These are phyloP conservation scores for Ogataea degrootiae DNA, from an alignment of 805 yeast species.

Conservation along the genomic window DNA sequence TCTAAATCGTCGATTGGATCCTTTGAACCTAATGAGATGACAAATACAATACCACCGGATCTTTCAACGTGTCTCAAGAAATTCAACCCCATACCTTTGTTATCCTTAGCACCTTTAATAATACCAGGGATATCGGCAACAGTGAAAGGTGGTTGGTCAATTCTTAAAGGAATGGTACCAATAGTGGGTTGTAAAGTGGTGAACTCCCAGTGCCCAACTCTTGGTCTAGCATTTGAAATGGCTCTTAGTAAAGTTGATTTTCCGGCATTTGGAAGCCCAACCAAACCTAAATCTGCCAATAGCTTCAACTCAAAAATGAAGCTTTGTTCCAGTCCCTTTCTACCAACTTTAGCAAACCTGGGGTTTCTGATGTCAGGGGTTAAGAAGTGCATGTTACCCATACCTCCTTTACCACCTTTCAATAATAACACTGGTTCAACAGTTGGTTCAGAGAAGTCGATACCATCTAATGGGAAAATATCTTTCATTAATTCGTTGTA, in stretches of 20 bases:
- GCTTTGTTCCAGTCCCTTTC: slow-evolving; percentile 58
- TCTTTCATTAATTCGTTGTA: slow-evolving; percentile 59
- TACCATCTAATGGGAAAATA: slow-evolving; percentile 73
- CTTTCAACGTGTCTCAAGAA: slow-evolving; percentile 91
- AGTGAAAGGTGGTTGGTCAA: slow-evolving; percentile 68
- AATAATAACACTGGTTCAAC: slow-evolving; percentile 64
- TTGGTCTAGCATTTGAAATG: slow-evolving; percentile 83
- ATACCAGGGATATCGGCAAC: slow-evolving; percentile 98
- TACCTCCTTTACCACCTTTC: slow-evolving; percentile 89
- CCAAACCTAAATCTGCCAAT: slow-evolving; percentile 89
- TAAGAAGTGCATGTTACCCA: slow-evolving; percentile 94
- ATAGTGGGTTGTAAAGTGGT: slow-evolving; percentile 90
- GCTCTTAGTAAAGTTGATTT: slow-evolving; percentile 85
- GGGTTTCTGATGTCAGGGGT: slow-evolving; percentile 86
- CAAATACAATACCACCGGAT: slow-evolving; percentile 85
- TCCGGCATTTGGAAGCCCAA: slow-evolving; percentile 96
- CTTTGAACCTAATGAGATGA: slow-evolving; percentile 64
- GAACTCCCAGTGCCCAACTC: slow-evolving; percentile 95
- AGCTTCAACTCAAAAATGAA: slow-evolving; percentile 82
- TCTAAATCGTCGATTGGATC: slow-evolving; percentile 66
- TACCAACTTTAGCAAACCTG: slow-evolving; percentile 77
- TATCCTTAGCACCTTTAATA: slow-evolving; percentile 77
- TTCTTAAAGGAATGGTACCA: slow-evolving; percentile 73
- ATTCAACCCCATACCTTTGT: slow-evolving; percentile 91
- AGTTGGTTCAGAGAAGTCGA: slow-evolving; percentile 62